A percentile compares a stretch with the other conserved stretches of the same genome.
Conservation (phyloP, 1,284 basidiomycete species). For the Anthracocystis panici-leucophaei region DNA sequence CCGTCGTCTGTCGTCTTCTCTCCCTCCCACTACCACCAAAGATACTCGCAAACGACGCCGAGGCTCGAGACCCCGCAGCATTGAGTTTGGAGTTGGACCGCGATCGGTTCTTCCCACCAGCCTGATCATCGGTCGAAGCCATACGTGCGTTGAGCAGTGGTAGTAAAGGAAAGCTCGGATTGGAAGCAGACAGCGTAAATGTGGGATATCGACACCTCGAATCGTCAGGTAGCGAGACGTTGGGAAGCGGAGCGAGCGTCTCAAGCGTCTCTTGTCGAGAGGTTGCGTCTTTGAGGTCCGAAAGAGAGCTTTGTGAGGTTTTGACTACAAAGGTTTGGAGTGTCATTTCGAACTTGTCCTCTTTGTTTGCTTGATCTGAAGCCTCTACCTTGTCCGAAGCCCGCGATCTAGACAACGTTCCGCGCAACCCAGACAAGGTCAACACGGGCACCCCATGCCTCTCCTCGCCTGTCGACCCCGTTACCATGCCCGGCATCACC, state of each 20-base stretch:
- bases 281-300: slow-evolving; percentile 74
- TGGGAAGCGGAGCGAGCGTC: slow-evolving; percentile 71
- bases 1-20: slow-evolving; percentile 14
- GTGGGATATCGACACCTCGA: slow-evolving; percentile 14
- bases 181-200: slow-evolving; percentile 68
- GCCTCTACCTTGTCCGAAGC: slow-evolving; percentile 21
- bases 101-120: neutral
- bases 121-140: slow-evolving; percentile 12
- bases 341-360: slow-evolving; percentile 3
- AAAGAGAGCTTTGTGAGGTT: slow-evolving; percentile 3
- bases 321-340: slow-evolving; percentile 24
- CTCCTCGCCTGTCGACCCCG: neutral
- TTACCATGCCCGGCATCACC: neutral
- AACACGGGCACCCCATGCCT: slow-evolving; percentile 67
- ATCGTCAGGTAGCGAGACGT: slow-evolving; percentile 59
- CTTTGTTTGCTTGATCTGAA: neutral
- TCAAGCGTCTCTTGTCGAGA: slow-evolving; percentile 73
- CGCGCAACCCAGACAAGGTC: slow-evolving; percentile 84
- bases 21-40: slow-evolving; percentile 44
- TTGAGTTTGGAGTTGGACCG: slow-evolving; percentile 35
- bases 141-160: slow-evolving; percentile 72
- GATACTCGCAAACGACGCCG: slow-evolving; percentile 47
- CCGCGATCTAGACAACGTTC: slow-evolving; percentile 72
- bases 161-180: slow-evolving; percentile 77
- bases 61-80: slow-evolving; percentile 18